These are phyloP conservation scores for Pseudoneurospora amorphoporcata DNA, from an alignment of 495 filamentous ascomycete species.

Conservation along the genomic window DNA sequence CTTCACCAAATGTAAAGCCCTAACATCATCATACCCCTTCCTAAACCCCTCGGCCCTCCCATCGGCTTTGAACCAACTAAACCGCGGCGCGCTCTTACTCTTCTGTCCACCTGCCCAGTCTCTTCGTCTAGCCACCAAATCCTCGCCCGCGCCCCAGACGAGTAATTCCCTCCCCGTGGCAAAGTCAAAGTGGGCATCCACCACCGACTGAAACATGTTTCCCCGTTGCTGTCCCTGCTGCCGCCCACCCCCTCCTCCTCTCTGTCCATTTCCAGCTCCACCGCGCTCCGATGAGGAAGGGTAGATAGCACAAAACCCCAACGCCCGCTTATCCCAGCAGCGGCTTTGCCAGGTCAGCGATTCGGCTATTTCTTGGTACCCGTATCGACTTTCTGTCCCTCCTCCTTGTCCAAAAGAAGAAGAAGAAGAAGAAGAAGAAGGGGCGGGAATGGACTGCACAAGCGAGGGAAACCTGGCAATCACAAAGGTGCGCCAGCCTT, in stretches of 20 bases:
- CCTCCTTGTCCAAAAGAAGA: too few relatives aligned
- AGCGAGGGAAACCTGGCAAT: conserved; percentile 27
- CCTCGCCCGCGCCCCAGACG: conserved; percentile 36
- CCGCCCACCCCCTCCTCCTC: background rate
- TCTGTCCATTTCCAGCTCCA: background rate
- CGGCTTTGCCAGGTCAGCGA: conserved; percentile 32
- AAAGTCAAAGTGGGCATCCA: conserved; percentile 27
- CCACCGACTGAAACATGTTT: conserved; percentile 24
- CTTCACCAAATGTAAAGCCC: conserved; percentile 24
- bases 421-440: background rate
- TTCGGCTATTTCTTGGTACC: conserved; percentile 28
- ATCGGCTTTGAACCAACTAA: conserved; percentile 18
- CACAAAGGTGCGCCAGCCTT: conserved; percentile 37
- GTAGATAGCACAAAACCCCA: conserved; percentile 18
- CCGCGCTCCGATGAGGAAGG: background rate
- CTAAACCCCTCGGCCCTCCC: conserved; percentile 20
- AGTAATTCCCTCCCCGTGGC: conserved; percentile 28
- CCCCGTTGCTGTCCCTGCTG: conserved; percentile 5
- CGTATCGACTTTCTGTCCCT: background rate
- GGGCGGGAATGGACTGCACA: conserved; percentile 4
- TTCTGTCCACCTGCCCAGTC: conserved; percentile 8
- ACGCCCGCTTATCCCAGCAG: conserved; percentile 31
- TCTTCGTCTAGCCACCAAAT: conserved; percentile 26
- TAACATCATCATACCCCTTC: conserved; percentile 32
- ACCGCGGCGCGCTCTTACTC: conserved; percentile 7